phyloP scores from a whole-genome alignment of 1,139 yeast genomes.

The Torulaspora globosa region DNA sequence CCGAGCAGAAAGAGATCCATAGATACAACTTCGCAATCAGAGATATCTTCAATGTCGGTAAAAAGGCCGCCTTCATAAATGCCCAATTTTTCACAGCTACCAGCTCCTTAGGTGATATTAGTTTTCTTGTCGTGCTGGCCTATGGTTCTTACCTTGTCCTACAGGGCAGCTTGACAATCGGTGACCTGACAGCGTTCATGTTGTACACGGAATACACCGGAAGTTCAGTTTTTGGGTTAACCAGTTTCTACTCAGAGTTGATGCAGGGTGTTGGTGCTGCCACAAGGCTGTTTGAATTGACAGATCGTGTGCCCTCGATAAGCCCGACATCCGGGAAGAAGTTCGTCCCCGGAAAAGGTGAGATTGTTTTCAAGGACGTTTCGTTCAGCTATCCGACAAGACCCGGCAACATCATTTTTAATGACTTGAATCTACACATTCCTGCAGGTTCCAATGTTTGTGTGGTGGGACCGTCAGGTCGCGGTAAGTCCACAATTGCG shows the following conservation, averaged over 20 bases:
- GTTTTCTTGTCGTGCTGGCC: conserved; percentile 69
- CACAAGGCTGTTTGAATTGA: conserved; percentile 80
- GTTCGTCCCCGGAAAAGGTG: conserved; percentile 30
- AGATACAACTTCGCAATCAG: conserved; percentile 68
- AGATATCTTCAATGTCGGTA: conserved; percentile 67
- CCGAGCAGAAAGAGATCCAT: conserved; percentile 63
- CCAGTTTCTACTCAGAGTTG: conserved; percentile 84
- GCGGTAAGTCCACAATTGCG: conserved; percentile 89
- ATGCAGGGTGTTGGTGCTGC: conserved; percentile 99
- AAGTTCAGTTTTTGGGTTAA: conserved; percentile 80
- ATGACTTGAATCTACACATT: conserved; percentile 59
- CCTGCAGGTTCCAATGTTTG: conserved; percentile 85
- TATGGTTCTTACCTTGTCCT: conserved; percentile 79
- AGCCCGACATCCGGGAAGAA: conserved; percentile 57
- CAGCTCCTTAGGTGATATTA: conserved; percentile 74
- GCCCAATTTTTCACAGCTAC: conserved; percentile 76
- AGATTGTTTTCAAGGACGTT: conserved; percentile 61
- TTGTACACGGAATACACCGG: conserved; percentile 94
- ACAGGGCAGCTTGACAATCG: conserved; percentile 67
- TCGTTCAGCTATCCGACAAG: conserved; percentile 84
- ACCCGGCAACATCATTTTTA: conserved; percentile 66
- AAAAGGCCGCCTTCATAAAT: conserved; percentile 72
- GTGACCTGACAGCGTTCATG: conserved; percentile 89
- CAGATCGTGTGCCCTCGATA: conserved; percentile 70
- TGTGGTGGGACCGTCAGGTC: conserved; percentile 93